Conservation (phyloP, 23 red algal genomes). For the Gracilaria caudata region DNA sequence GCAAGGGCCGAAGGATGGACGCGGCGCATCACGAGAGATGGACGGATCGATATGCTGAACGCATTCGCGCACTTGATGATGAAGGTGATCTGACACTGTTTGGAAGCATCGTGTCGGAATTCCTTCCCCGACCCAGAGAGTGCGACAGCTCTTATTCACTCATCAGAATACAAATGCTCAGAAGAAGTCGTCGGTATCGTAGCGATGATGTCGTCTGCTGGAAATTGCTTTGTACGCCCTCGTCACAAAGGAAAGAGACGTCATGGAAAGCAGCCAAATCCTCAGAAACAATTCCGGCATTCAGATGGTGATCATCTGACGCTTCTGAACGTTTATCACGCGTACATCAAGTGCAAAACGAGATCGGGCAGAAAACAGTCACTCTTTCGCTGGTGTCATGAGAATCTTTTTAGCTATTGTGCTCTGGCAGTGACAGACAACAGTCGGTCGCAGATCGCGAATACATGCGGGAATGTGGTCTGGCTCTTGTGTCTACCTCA, state of each 20-base stretch:
- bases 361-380: slow-evolving; percentile 13
- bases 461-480: slow-evolving; percentile 57
- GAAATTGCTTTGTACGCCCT: slow-evolving; percentile 78
- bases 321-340: slow-evolving; percentile 82
- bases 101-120: slow-evolving; percentile 85
- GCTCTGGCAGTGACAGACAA: slow-evolving; percentile 73
- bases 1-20: no score
- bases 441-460: slow-evolving; percentile 80
- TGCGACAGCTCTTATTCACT: slow-evolving; percentile 76
- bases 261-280: slow-evolving; percentile 15
- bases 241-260: slow-evolving; percentile 59
- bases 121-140: slow-evolving; percentile 85
- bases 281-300: slow-evolving; percentile 52
- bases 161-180: slow-evolving; percentile 67
- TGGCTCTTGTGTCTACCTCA: slow-evolving; percentile 42
- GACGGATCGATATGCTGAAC: no score
- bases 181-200: slow-evolving; percentile 90
- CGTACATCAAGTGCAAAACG: slow-evolving; percentile 63
- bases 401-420: slow-evolving; percentile 86
- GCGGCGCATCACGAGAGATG: no score
- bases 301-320: slow-evolving; percentile 86
- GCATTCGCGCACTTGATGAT: slow-evolving; percentile 85
- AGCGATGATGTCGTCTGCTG: slow-evolving; percentile 88
- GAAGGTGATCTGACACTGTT: slow-evolving; percentile 86
- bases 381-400: slow-evolving; percentile 80